Evolutionary conservation across 805 yeast genomes (phyloP).

Genomic region (Metschnikowia noctiluminum): DNA sequence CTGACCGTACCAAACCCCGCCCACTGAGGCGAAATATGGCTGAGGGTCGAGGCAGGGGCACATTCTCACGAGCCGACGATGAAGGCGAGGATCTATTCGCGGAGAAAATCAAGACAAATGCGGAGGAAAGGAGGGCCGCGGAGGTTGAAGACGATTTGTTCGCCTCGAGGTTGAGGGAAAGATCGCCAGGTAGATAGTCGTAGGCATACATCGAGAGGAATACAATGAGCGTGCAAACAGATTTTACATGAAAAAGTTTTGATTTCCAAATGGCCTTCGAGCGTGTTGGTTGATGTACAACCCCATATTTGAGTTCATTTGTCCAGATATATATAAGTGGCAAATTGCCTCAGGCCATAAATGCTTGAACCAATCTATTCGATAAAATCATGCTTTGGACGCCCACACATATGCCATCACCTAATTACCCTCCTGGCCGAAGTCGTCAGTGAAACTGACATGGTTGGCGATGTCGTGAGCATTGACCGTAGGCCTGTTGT

Average conservation of each 20-base stretch:
- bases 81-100: conserved; percentile 27
- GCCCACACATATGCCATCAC: no score
- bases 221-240: not conserved
- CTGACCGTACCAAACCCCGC: conserved; percentile 39
- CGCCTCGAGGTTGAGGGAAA: conserved; percentile 28
- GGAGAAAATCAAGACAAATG: conserved; percentile 12
- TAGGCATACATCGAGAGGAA: not conserved
- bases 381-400: no score
- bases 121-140: conserved; percentile 3
- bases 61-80: conserved; percentile 13
- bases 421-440: conserved; percentile 94
- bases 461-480: conserved; percentile 78
- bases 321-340: no score
- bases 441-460: conserved; percentile 85
- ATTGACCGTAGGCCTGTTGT: conserved; percentile 93
- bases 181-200: conserved; percentile 12
- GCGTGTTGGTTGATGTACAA: no score
- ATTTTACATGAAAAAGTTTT: no score
- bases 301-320: no score
- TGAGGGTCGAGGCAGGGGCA: conserved; percentile 10
- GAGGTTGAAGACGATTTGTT: conserved; percentile 35
- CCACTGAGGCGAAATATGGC: conserved; percentile 7
- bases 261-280: no score
- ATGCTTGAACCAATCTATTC: not conserved
- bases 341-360: no score